Conservation (phyloP, 163 green algal species). For the Chlorella variabilis region DNA sequence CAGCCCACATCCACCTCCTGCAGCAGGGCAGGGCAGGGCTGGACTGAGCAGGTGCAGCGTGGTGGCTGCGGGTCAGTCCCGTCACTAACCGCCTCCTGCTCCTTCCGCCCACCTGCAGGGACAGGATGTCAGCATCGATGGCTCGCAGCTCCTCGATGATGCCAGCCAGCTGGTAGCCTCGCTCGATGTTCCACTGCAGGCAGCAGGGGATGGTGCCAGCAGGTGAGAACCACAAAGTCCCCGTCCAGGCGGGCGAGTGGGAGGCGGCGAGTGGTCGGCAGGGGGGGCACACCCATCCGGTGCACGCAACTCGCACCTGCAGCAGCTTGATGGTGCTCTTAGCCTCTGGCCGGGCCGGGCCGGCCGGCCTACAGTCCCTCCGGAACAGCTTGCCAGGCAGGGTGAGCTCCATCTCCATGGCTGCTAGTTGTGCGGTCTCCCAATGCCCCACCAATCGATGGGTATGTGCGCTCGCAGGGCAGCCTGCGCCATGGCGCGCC, state of each 20-base stretch:
- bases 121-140: constrained; percentile 75
- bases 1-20: constrained; percentile 91
- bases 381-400: not conserved
- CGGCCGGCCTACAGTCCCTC: not conserved
- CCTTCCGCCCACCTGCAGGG: no score
- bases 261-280: no score
- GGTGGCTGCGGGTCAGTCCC: no score
- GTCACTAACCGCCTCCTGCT: no score
- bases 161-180: constrained; percentile 83
- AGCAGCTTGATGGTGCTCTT: constrained; percentile 13
- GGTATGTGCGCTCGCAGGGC: no score
- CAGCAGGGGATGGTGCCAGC: not conserved
- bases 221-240: not conserved
- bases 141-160: constrained; percentile 78
- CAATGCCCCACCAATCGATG: no score
- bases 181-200: constrained; percentile 91
- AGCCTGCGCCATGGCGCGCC: no score
- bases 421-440: not conserved
- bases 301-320: not conserved
- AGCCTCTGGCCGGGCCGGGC: not conserved
- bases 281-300: not conserved
- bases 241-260: not conserved
- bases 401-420: not conserved
- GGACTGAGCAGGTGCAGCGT: no score
- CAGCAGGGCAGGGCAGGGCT: no score